Base-by-base conservation (phyloP, 176 grass and related monocot genomes). In the Triticum dicoccoides region DNA sequence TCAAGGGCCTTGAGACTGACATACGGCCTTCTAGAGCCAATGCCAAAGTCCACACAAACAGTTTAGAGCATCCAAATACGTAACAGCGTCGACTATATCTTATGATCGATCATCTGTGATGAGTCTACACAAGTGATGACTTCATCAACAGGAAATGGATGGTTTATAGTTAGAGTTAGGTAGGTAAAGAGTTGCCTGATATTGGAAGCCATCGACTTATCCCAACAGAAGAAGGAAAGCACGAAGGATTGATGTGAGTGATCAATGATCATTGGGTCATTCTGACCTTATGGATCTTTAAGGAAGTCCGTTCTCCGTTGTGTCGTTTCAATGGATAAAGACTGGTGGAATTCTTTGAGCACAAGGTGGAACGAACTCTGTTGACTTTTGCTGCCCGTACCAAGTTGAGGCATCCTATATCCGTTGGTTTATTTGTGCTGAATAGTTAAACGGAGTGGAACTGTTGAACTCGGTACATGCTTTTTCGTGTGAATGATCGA, bases 171-270 rank as follows among this genome's bases (percentile, higher is more conserved):
- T 84, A 87, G 68, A 73, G 20, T 75, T 76, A 47, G 89, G 81
- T 62, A 23, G 47, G 81, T 67, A 62, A 84, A 80, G 67, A 45
- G n/a, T 87, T 91, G 76, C 85, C 89, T 47, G 34, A 62, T 39
- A 30, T 87, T 84, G 76, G 85, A 91, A 91, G 89, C 76, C 76
- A 87, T 84, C 84, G 81, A 87, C 85, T 74, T 41, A 61, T 39
- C 35, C 29, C 39, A 63, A 5, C 41, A 30, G 33, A 75, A 24
- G 9, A 45, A 51, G 71, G 20, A 69, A 30, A 30, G 29, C 29
- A 30, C 29, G 29, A 30, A 30, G 10, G 47, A 58, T 25, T 23
- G 41, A 73, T 65, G 80, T 67, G 74, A 83, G 66, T 35, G 69
- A 42, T 72, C 20, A n/a, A 44, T 73, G 67, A 80, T 68, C 80